These are phyloP conservation scores for Thymus quinquecostatus DNA, from an alignment of 257 asterid genomes.

Conservation along the genomic window DNA sequence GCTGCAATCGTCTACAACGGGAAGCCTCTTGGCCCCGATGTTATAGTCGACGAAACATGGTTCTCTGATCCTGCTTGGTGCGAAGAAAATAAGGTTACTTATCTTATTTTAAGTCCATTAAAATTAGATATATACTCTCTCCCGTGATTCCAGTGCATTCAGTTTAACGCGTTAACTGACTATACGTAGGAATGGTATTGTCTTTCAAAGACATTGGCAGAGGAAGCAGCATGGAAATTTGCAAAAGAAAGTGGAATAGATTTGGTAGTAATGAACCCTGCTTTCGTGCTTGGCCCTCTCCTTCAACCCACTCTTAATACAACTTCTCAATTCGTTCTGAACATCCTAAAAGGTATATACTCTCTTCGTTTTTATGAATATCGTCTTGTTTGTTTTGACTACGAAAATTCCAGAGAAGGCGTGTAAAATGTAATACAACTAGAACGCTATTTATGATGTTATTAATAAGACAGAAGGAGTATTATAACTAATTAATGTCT, in stretches of 20 bases:
- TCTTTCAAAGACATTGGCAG: slow-evolving; percentile 11
- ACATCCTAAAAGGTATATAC: slow-evolving; percentile 54
- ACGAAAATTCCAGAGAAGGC: too few species aligned
- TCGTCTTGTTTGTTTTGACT: too few species aligned
- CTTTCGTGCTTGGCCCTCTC: background rate
- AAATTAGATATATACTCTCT: too few species aligned
- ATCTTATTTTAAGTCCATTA: too few species aligned
- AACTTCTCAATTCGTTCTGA: slow-evolving; percentile 55
- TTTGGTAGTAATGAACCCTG: slow-evolving; percentile 14
- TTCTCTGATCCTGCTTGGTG: slow-evolving; percentile 47
- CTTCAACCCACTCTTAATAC: slow-evolving; percentile 70
- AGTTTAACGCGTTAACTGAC: too few species aligned
- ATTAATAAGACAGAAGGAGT: too few species aligned
- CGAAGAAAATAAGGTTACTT: slow-evolving; percentile 38
- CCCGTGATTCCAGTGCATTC: too few species aligned
- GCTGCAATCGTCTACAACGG: slow-evolving; percentile 38
- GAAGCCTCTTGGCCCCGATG: slow-evolving; percentile 27
- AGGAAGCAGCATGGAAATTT: slow-evolving; percentile 14
- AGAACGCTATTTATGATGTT: too few species aligned
- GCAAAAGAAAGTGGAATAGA: background rate
- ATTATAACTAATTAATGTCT: too few species aligned
- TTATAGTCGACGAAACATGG: slow-evolving; percentile 57
- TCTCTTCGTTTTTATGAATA: too few species aligned
- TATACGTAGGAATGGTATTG: background rate
- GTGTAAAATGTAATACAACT: too few species aligned